These are phyloP conservation scores for Chloranthus sessilifolius DNA, from an alignment of 164 flowering plant genomes.

Conservation along the genomic window DNA sequence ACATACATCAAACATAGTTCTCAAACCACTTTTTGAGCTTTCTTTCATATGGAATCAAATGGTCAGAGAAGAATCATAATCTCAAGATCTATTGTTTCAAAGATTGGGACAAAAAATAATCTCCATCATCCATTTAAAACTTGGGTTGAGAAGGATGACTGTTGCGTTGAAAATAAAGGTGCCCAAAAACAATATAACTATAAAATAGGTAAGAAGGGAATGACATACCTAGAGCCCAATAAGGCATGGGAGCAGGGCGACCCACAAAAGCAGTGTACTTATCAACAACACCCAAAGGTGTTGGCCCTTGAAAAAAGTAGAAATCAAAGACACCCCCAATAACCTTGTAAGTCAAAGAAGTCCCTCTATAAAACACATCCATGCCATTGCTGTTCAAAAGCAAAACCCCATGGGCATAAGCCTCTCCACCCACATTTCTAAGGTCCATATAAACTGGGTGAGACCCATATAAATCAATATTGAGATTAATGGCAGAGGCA, in stretches of 20 bases:
- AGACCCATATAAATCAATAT: conserved; percentile 66
- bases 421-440: conserved; percentile 43
- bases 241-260: conserved; percentile 87
- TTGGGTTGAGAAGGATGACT: too few species aligned
- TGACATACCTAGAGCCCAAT: conserved; percentile 74
- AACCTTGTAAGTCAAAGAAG: conserved; percentile 61
- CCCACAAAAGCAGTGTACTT: conserved; percentile 68
- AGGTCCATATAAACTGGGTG: conserved; percentile 86
- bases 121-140: too few species aligned
- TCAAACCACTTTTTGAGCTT: too few species aligned
- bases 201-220: background rate
- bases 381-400: conserved; percentile 78
- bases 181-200: background rate
- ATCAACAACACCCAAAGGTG: conserved; percentile 58
- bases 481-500: conserved; percentile 55
- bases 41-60: too few species aligned
- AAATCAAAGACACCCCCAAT: conserved; percentile 84
- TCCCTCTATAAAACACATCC: conserved; percentile 72
- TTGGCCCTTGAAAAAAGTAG: conserved; percentile 72
- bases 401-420: conserved; percentile 54
- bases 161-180: too few species aligned
- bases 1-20: too few species aligned
- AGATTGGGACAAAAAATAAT: too few species aligned
- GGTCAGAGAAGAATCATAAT: too few species aligned
- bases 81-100: too few species aligned